A percentile compares a stretch with the other conserved stretches of the same genome.
Evolutionary conservation across 495 filamentous ascomycete genomes (phyloP).

Genomic region (Daldinia caldariorum): DNA sequence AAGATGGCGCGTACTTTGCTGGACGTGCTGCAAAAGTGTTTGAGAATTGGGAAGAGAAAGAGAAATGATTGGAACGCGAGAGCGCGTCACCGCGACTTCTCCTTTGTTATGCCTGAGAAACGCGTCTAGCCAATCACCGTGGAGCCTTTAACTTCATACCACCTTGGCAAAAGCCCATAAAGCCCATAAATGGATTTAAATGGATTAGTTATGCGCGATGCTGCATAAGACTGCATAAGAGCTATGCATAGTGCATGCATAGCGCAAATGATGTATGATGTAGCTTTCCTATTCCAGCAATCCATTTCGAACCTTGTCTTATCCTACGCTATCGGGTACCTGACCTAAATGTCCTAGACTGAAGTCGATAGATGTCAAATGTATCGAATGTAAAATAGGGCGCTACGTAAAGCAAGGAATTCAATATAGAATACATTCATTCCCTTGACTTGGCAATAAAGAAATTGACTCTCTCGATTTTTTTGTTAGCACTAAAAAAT

Average conservation of each 20-base stretch:
- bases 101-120: constrained; percentile 36
- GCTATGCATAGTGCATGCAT: not conserved
- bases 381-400: not conserved
- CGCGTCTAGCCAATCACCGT: constrained; percentile 40
- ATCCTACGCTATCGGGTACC: not conserved
- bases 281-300: constrained; percentile 6
- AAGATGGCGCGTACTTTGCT: constrained; percentile 14
- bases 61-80: constrained; percentile 29
- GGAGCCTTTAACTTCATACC: constrained; percentile 27
- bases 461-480: not conserved
- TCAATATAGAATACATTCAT: not conserved
- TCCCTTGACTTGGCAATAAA: not conserved
- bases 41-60: constrained; percentile 15
- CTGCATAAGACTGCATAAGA: constrained; percentile 11
- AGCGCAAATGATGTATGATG: not conserved
- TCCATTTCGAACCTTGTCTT: constrained; percentile 12
- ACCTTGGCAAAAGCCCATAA: constrained; percentile 12
- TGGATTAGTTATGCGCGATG: not conserved
- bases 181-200: not conserved
- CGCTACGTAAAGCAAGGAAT: not conserved
- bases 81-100: constrained; percentile 27
- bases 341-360: not conserved
- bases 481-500: not conserved
- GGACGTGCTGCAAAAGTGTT: constrained; percentile 25
- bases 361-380: not conserved